A percentile compares a stretch with the other conserved stretches of the same genome.
Conservation (phyloP, 2,329 filamentous ascomycete genomes). For the Metarhizium rileyi region DNA sequence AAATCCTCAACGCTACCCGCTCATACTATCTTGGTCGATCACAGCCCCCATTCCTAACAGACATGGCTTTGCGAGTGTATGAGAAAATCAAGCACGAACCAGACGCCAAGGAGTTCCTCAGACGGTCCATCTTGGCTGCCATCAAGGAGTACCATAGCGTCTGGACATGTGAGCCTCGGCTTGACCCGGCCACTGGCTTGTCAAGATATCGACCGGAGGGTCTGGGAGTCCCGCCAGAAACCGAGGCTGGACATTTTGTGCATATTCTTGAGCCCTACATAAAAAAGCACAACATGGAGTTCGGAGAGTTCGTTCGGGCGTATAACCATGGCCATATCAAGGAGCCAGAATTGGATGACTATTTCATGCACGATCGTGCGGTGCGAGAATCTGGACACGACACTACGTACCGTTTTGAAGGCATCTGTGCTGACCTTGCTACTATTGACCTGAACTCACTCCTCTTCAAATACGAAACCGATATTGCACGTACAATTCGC, state of each 20-base stretch:
- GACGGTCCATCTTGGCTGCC: conserved; percentile 70
- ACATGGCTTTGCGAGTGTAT: conserved; percentile 91
- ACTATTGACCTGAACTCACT: conserved; percentile 93
- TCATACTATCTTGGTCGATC: conserved; percentile 93
- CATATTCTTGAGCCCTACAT: conserved; percentile 76
- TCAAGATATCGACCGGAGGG: conserved; percentile 81
- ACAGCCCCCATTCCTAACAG: conserved; percentile 92
- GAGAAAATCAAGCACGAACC: conserved; percentile 85
- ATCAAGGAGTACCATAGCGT: conserved; percentile 95
- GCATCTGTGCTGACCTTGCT: conserved; percentile 75
- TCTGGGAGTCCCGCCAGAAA: conserved; percentile 81
- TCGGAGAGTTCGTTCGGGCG: conserved; percentile 74
- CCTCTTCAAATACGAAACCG: conserved; percentile 93
- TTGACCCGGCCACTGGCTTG: conserved; percentile 67
- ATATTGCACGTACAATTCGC: conserved; percentile 81
- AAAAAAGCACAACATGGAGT: conserved; percentile 72
- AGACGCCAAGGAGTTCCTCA: conserved; percentile 71
- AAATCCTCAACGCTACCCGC: conserved; percentile 93
- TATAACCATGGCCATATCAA: conserved; percentile 72
- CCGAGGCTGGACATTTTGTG: conserved; percentile 76
- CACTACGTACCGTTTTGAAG: conserved; percentile 87
- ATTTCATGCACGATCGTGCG: conserved; percentile 91
- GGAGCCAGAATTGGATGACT: conserved; percentile 86
- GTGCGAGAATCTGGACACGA: conserved; percentile 96
- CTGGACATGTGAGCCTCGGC: conserved; percentile 70